phyloP scores from a whole-genome alignment of 2,329 filamentous ascomycete species.

The Hymenoscyphus scutula region DNA sequence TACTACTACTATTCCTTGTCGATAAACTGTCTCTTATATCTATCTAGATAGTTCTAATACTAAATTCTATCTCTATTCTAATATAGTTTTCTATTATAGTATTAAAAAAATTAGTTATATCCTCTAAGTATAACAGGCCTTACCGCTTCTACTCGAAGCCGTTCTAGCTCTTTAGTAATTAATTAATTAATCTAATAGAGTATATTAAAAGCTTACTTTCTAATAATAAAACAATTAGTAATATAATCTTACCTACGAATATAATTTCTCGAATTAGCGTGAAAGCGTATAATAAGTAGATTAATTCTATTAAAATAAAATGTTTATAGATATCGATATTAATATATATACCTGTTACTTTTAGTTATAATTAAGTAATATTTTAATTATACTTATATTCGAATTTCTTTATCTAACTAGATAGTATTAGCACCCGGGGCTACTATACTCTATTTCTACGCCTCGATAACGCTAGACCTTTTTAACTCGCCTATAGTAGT shows the following conservation, averaged over 20 bases:
- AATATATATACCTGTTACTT: background rate
- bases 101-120: background rate
- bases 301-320: background rate
- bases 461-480: background rate
- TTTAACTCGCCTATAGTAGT: background rate
- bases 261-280: background rate
- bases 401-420: background rate
- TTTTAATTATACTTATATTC: background rate
- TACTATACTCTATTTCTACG: background rate
- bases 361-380: background rate
- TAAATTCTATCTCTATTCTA: background rate
- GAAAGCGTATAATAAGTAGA: background rate
- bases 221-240: background rate
- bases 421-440: background rate
- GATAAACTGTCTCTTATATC: background rate
- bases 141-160: background rate
- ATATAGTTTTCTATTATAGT: background rate
- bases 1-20: background rate
- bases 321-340: background rate
- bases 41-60: background rate
- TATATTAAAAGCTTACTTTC: background rate
- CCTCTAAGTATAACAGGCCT: background rate
- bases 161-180: background rate
- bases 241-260: background rate
- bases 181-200: background rate